These are phyloP conservation scores for Penicillium sp. DNA, from an alignment of 2,329 filamentous ascomycete genomes.

Conservation along the genomic window DNA sequence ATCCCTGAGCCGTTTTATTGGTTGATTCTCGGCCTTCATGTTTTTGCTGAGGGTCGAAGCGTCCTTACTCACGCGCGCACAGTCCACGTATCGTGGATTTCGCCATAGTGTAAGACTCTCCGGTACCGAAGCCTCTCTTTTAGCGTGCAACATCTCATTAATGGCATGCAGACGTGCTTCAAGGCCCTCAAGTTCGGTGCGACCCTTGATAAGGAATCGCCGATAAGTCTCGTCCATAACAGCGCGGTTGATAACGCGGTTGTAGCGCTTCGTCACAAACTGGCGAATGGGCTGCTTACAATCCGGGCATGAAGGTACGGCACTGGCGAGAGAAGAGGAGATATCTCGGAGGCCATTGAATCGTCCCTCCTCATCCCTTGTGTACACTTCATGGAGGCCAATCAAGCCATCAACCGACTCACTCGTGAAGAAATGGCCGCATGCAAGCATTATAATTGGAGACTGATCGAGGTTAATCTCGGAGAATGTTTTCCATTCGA, in stretches of 20 bases:
- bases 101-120: background rate
- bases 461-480: conserved; percentile 18
- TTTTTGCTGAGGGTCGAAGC: conserved; percentile 2
- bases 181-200: conserved; percentile 2
- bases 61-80: background rate
- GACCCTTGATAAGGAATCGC: conserved; percentile 15
- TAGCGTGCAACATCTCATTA: background rate
- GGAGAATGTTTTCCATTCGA: conserved; percentile 15
- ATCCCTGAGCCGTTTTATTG: conserved; percentile 5
- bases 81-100: conserved; percentile 1
- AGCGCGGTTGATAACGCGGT: conserved; percentile 19
- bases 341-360: background rate
- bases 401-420: conserved; percentile 19
- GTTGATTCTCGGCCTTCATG: conserved; percentile 6
- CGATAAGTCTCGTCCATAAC: conserved; percentile 22
- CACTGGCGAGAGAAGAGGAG: background rate
- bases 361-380: conserved; percentile 2
- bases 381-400: conserved; percentile 16
- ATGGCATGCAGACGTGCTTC: conserved; percentile 3
- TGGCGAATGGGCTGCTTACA: conserved; percentile 2
- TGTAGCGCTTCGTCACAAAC: conserved; percentile 23
- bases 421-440: conserved; percentile 24
- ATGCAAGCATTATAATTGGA: conserved; percentile 21
- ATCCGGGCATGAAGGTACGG: conserved; percentile 1
- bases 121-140: background rate